Base-by-base conservation (phyloP, 805 yeast genomes). In the Saturnispora zaruensis region DNA sequence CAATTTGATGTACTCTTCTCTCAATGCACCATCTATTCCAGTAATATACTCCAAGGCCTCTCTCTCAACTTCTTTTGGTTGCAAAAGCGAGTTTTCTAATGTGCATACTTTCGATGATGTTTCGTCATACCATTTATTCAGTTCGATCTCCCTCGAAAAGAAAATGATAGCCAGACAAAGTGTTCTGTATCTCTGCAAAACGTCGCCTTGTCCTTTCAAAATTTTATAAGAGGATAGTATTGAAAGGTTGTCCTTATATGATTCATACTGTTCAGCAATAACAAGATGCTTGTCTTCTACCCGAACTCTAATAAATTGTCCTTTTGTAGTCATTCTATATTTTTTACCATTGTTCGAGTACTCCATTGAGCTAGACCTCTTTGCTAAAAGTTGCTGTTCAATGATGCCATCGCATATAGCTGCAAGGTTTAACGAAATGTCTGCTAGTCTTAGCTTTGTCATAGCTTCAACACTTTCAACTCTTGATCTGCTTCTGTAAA, bases 221-320 rank as follows among this genome's bases (percentile, higher is more conserved):
- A 77, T 75, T 38, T 58, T 58, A 58, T 71, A 77, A 7, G 79
- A 67, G 38, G 78, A 75, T 3, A 67, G 55, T 3, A 70, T 60
- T 5, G 79, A 66, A 13, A 66, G 55, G 40, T 68, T 66, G 46
- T 61, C 59, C n/a, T 56, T 50, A 41, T 55, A 57, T 11, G 54
- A 47, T 16, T 55, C 50, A 37, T 54, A 60, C 51, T 44, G 51
- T 55, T 66, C 6, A 63, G 73, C 56, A 14, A 77, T 66, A 9
- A 75, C 65, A 43, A 77, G 60, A 55, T 72, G 75, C 57, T 75
- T 77, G 48, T 73, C 72, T 55, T 73, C 77, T 44, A 73, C 77
- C 41, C 73, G 66, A 6, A 77, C 64, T 48, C 81, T 58, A 49
- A 74, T 74, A 56, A 76, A 77, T 41, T 66, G 65, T 50, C 76